phyloP scores from a whole-genome alignment of 2,329 filamentous ascomycete genomes.

The Paramyrothecium sp. region DNA sequence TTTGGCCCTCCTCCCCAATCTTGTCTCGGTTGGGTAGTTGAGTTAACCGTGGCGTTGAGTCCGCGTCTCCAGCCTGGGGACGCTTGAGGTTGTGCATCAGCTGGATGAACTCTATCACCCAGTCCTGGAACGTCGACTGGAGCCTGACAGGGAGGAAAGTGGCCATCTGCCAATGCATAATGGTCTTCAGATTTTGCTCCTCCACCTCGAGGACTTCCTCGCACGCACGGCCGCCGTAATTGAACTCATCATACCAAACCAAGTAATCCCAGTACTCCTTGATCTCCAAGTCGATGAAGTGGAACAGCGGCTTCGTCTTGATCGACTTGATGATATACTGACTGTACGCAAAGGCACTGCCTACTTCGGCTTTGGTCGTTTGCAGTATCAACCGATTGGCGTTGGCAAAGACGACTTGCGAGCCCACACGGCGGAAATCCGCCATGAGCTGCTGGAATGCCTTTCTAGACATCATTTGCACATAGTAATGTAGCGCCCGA shows the following conservation, averaged over 20 bases:
- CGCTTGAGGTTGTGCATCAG: constrained; percentile 88
- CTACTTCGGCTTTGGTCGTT: constrained; percentile 94
- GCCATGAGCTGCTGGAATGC: constrained; percentile 96
- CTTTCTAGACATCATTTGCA: constrained; percentile 98
- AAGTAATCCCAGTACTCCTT: constrained; percentile 99
- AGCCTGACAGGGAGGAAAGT: constrained; percentile 81
- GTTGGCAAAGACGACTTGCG: constrained; percentile 92
- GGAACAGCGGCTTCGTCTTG: constrained; percentile 90
- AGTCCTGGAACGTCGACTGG: constrained; percentile 84
- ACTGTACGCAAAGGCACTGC: constrained; percentile 93
- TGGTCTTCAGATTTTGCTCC: constrained; percentile 78
- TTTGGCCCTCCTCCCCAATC: constrained; percentile 58
- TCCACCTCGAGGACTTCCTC: constrained; percentile 71
- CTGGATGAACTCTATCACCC: constrained; percentile 92
- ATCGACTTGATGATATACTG: constrained; percentile 98
- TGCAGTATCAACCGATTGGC: constrained; percentile 87
- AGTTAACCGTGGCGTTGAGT: constrained; percentile 54
- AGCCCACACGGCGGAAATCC: constrained; percentile 92
- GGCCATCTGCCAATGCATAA: constrained; percentile 98
- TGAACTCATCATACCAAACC: constrained; percentile 98
- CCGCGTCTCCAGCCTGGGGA: constrained; percentile 50
- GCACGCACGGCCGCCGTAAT: constrained; percentile 94
- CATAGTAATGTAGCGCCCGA: constrained; percentile 89
- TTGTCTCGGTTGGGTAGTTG: constrained; percentile 58
- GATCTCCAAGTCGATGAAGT: constrained; percentile 95